Conservation (phyloP, 2,329 filamentous ascomycete species). For the Nothophaeocryptopus gaeumannii region DNA sequence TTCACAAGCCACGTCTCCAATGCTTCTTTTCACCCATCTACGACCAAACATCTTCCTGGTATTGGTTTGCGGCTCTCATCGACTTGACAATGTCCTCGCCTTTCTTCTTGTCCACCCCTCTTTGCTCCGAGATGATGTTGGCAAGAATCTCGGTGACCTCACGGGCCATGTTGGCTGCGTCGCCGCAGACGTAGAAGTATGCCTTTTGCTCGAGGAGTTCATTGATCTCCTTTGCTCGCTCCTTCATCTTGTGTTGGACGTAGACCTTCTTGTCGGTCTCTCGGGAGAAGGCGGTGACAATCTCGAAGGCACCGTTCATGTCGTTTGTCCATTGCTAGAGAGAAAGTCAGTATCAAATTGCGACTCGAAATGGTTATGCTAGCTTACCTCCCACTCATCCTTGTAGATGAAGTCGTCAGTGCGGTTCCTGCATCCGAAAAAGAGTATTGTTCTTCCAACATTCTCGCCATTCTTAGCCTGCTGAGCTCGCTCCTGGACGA, state of each 20-base stretch:
- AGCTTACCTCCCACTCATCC: constrained; percentile 84
- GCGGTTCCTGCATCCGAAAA: constrained; percentile 88
- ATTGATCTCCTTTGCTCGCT: constrained; percentile 79
- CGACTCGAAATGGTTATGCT: background rate
- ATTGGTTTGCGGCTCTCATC: constrained; percentile 92
- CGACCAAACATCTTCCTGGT: constrained; percentile 80
- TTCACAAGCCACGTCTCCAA: background rate
- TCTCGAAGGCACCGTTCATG: constrained; percentile 83
- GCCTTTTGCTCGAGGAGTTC: constrained; percentile 81
- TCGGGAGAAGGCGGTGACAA: constrained; percentile 94
- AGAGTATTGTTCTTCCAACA: constrained; percentile 83
- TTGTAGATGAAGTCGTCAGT: constrained; percentile 92
- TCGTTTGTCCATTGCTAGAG: constrained; percentile 73
- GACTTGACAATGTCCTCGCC: constrained; percentile 95
- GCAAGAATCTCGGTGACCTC: constrained; percentile 67
- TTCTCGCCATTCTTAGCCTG: constrained; percentile 75
- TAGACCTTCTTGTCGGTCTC: constrained; percentile 86
- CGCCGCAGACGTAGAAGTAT: constrained; percentile 97
- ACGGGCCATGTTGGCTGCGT: constrained; percentile 76
- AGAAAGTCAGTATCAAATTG: constrained; percentile 11
- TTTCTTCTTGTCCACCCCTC: constrained; percentile 78
- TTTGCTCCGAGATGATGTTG: constrained; percentile 80
- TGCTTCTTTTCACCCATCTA: constrained; percentile 31
- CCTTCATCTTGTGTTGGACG: constrained; percentile 87
- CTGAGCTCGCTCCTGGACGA: constrained; percentile 88